phyloP scores from a whole-genome alignment of 495 filamentous ascomycete species.

The Jackrogersella multiformis region DNA sequence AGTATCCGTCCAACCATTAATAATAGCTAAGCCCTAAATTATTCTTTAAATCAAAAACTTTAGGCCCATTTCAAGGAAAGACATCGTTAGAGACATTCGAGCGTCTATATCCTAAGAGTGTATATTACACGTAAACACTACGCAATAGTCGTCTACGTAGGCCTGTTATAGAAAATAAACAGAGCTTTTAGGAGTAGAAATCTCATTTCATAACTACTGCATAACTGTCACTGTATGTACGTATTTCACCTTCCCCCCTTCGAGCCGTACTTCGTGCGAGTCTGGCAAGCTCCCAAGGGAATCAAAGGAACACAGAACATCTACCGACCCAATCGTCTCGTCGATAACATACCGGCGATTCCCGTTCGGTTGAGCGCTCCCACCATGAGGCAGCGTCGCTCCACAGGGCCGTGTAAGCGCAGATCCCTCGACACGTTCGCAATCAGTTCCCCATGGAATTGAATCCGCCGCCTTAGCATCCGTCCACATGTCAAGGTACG shows the following conservation, averaged over 20 bases:
- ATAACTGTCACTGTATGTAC: slow-evolving; percentile 54
- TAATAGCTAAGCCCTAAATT: no score
- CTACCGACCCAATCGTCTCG: slow-evolving; percentile 56
- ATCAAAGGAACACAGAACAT: slow-evolving; percentile 59
- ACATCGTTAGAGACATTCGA: no score
- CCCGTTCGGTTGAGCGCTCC: slow-evolving; percentile 50
- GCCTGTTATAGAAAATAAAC: no score
- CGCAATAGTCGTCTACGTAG: no score
- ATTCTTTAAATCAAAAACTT: no score
- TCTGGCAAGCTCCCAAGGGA: slow-evolving; percentile 55
- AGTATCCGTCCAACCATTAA: no score
- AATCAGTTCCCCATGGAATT: slow-evolving; percentile 59
- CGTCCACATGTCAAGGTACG: slow-evolving; percentile 62
- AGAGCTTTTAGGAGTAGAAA: neutral
- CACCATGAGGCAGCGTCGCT: slow-evolving; percentile 50
- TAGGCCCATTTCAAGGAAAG: no score
- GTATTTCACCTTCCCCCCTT: slow-evolving; percentile 58
- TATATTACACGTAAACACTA: no score
- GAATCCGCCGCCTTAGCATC: slow-evolving; percentile 54
- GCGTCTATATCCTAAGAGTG: no score
- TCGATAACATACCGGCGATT: slow-evolving; percentile 62
- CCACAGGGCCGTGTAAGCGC: slow-evolving; percentile 53
- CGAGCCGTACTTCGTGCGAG: slow-evolving; percentile 58
- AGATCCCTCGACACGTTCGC: slow-evolving; percentile 58
- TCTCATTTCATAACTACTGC: neutral